Evolutionary conservation across 1,284 basidiomycete genomes (phyloP), one percentile per base, ranked within the genome.

Genomic region (Trametes polyzona): DNA sequence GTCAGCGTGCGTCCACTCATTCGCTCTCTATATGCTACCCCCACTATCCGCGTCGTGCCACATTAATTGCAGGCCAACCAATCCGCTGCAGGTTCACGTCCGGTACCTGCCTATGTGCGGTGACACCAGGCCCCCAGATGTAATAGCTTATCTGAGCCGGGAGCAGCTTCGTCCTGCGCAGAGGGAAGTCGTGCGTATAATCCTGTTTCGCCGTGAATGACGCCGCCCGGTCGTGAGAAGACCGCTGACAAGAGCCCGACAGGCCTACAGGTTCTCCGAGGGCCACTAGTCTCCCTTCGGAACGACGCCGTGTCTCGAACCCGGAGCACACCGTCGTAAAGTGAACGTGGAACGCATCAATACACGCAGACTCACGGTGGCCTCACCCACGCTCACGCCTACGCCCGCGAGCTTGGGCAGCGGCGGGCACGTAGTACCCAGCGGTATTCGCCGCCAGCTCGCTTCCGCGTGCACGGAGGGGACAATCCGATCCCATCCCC

Each of bases 401-500:
- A 17, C 48, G 7, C 41, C 17, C 23, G 42, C 12, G 32, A 23
- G 10, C 21, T 6, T 19, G 23, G 41, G 16, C 27, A 17, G n/a
- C 27, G 11, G 21, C 41, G 50, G 33, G 33, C 32, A 1, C 24
- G n/a, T n/a, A 42, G 26, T 52, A 23, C 41, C 26, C 41, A 37
- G 37, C 3, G 6, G 41, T 27, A 44, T 44, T 36, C 4, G 24
- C 41, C 41, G 50, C 37, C 41, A 24, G 7, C 36, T n/a, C 14
- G 50, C 41, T 19, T 14, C 33, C 32, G 32, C 41, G 12, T 17
- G 24, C 17, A n/a, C 11, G 7, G n/a, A 11, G 23, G 8, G 17
- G 42, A 29, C 11, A 30, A 44, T 30, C 50, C 44, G 33, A 44
- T 44, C 30, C 42, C 41, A 29, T 44, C 41, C 50, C 14, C n/a